Base-by-base conservation (phyloP, 2,329 filamentous ascomycete species). In the Spiromastix sp. region DNA sequence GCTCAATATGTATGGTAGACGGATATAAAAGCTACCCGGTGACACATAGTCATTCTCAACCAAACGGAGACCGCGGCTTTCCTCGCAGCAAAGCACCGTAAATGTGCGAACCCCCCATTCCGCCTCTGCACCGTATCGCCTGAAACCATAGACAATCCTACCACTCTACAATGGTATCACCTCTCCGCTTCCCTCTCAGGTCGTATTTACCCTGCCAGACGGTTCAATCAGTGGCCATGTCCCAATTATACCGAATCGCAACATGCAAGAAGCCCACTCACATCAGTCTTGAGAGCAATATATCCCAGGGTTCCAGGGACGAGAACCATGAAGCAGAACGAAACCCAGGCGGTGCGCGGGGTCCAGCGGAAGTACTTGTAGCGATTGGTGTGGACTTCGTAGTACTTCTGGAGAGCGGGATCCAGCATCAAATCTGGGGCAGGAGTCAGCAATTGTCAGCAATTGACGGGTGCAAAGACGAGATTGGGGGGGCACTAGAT, bases 311-410 rank as follows among this genome's bases (percentile, higher is more conserved):
- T 67, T 26, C 66, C 60, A 5, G 91, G 91, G 28, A 95, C 73
- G 36, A 79, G 66, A 21, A 78, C 66, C 39, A 81, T 72, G 61
- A 89, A 95, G 45, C 80, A 68, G 56, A 95, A 76, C 4, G 80
- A 79, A 52, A 95, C 62, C 66, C 75, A 77, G 19, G 85, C 85
- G 30, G 85, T 93, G 53, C 82, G 73, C 34, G 77, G 74, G 22
- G 82, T 96, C 85, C 85, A 96, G 61, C 85, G 76, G 74, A 96
- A 98, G 74, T 85, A 94, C 66, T 85, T 85, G 74, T 87, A 81
- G 47, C 91, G 81, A 68, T 84, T 38, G n/a, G 29, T 24, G 13
- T 32, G 32, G 13, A 36, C 17, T 4, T 36, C 37, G 48, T 66
- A 65, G 51, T 66, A 67, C 57, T 64, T 68, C 56, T 66, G 61